Evolutionary conservation across 2,329 filamentous ascomycete genomes (phyloP).

Genomic region (Ophiostoma himal-ulmi): DNA sequence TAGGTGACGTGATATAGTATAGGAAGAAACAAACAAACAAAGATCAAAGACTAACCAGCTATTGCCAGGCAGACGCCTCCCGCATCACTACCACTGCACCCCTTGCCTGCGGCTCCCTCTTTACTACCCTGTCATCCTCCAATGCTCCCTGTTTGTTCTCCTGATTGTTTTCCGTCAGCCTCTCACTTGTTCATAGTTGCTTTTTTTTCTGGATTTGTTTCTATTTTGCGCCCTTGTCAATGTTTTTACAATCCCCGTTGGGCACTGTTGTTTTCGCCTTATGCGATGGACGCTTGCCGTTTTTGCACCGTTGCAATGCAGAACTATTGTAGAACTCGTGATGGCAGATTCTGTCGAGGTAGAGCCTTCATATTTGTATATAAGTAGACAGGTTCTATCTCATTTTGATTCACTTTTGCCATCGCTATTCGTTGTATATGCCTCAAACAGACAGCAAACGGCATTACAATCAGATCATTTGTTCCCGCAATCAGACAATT

Average conservation of each 20-base stretch:
- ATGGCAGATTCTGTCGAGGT: not conserved
- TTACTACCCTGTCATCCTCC: not conserved
- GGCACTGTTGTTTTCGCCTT: not conserved
- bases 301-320: not conserved
- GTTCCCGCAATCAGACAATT: not conserved
- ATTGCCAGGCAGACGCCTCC: not conserved
- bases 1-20: not conserved
- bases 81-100: not conserved
- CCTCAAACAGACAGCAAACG: constrained; percentile 1
- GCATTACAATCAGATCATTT: not conserved
- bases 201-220: not conserved
- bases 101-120: not conserved
- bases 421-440: not conserved
- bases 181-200: not conserved
- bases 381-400: not conserved
- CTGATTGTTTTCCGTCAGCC: not conserved
- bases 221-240: not conserved
- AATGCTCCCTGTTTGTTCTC: not conserved
- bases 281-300: not conserved
- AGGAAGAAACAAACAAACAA: not conserved
- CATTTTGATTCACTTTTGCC: not conserved
- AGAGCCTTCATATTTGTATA: not conserved
- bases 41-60: not conserved
- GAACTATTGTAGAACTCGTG: not conserved
- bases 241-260: not conserved